phyloP scores from a whole-genome alignment of 805 yeast species.

The Pichia cephalocereana region DNA sequence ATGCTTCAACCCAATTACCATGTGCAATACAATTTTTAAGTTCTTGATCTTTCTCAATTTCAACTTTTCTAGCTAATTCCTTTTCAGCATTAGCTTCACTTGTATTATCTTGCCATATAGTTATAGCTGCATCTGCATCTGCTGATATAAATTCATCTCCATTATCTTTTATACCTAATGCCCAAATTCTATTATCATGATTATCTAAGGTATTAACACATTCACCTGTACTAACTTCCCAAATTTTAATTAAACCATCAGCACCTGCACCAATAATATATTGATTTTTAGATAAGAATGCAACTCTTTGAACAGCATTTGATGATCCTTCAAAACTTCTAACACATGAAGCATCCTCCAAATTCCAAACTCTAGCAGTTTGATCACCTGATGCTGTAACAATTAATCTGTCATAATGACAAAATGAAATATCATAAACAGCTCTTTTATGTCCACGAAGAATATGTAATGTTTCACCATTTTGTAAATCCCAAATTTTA shows the following conservation, averaged over 20 bases:
- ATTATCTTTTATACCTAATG: constrained; percentile 56
- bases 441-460: constrained; percentile 91
- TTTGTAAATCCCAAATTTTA: constrained; percentile 76
- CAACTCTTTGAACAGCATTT: constrained; percentile 79
- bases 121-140: constrained; percentile 90
- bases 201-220: constrained; percentile 76
- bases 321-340: constrained; percentile 92
- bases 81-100: constrained; percentile 54
- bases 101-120: constrained; percentile 83
- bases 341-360: constrained; percentile 63
- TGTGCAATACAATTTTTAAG: constrained; percentile 62
- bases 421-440: constrained; percentile 83
- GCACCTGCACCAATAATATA: constrained; percentile 81
- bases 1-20: constrained; percentile 84
- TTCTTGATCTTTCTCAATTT: constrained; percentile 83
- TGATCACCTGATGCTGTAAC: constrained; percentile 87
- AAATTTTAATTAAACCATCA: constrained; percentile 85
- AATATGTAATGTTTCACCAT: constrained; percentile 83
- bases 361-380: constrained; percentile 81
- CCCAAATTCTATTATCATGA: constrained; percentile 94
- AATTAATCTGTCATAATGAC: constrained; percentile 65
- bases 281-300: constrained; percentile 55
- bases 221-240: constrained; percentile 77
- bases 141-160: constrained; percentile 72
- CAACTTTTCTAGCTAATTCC: constrained; percentile 42